Conservation (phyloP, 2,329 filamentous ascomycete species). For the Colletotrichum eleusines region DNA sequence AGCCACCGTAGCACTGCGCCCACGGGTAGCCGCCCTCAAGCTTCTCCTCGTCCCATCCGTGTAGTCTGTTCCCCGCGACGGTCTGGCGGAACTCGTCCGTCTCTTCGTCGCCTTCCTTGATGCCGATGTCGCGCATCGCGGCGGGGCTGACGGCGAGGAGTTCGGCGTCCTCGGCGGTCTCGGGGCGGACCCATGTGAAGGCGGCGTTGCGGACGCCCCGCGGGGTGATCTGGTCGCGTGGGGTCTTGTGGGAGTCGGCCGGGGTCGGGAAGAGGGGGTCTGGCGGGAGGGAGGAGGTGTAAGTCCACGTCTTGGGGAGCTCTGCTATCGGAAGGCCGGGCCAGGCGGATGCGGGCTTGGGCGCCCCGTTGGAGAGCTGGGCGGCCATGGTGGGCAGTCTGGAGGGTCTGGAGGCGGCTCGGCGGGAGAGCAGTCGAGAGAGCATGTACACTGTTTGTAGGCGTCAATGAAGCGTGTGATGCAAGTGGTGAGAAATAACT, state of each 20-base stretch:
- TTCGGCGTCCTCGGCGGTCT: slow-evolving; percentile 77
- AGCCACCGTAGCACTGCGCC: slow-evolving; percentile 97
- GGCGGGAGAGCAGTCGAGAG: slow-evolving; percentile 48
- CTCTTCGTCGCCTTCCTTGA: slow-evolving; percentile 74
- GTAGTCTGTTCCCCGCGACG: slow-evolving; percentile 85
- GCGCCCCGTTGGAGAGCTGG: slow-evolving; percentile 48
- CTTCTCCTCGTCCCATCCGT: slow-evolving; percentile 79
- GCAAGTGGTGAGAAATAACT: background rate
- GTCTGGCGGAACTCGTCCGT: slow-evolving; percentile 81
- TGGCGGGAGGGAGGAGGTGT: slow-evolving; percentile 76
- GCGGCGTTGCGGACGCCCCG: slow-evolving; percentile 86
- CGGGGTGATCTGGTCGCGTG: slow-evolving; percentile 80
- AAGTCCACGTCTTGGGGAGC: slow-evolving; percentile 74
- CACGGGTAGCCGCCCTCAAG: slow-evolving; percentile 86
- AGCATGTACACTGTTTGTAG: slow-evolving; percentile 47
- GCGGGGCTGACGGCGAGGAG: slow-evolving; percentile 83
- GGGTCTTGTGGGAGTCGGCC: slow-evolving; percentile 81
- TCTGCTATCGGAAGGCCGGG: slow-evolving; percentile 60
- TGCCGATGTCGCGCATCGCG: slow-evolving; percentile 84
- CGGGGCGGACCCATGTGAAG: slow-evolving; percentile 92
- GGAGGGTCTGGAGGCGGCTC: slow-evolving; percentile 48
- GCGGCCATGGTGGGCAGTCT: slow-evolving; percentile 50
- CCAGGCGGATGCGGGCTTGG: slow-evolving; percentile 4
- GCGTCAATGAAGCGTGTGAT: slow-evolving; percentile 5
- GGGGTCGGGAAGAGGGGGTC: slow-evolving; percentile 86